Base-by-base conservation (phyloP, 805 yeast genomes). In the Starmerella floris region DNA sequence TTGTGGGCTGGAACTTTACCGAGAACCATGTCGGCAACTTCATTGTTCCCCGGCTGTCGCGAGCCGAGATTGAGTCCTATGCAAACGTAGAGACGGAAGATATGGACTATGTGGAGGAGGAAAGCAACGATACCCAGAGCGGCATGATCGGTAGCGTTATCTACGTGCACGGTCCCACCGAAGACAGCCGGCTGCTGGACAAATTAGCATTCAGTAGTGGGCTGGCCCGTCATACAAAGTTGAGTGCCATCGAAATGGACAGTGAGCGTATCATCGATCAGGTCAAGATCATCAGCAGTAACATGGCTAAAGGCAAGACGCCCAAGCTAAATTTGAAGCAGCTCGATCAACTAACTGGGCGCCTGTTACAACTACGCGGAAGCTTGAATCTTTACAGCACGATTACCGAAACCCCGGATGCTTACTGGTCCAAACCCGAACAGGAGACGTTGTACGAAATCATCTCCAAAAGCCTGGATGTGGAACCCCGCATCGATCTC, bases 151-250 rank as follows among this genome's bases (percentile, higher is more conserved):
- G 81, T 8, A 95, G 85, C 48, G 69, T 79, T 2, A 73, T 85
- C 37, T 68, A 79, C 19, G 67, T 85, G n/a, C 72, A 70, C 46
- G 77, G 77, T 1, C 53, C 58, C 1, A 64, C 66, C 8, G 51
- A 54, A 4, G 62, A 67, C n/a, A 67, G 72, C 46, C 67, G 72
- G 30, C 53, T 79, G 28, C 62, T 82, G 30, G 94, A 84, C 55
- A 83, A 79, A 62, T 80, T 85, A 9, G 95, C 95, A 0, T 85
- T 85, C 60, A 79, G 94, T 2, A 77, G 83, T 41, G 95, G 95
- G 0, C 63, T 87, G 26, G 79, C 95, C 0, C 63, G 95, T 51
- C 82, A 94, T 2, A 85, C 96, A 0, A 73, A 91, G 56, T 65
- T 87, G 35, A 85, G 94, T 0, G 76, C 84, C 1, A 60, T 87